These are phyloP conservation scores for Phaeotremella fagi DNA, from an alignment of 768 basidiomycete species.

Conservation along the genomic window DNA sequence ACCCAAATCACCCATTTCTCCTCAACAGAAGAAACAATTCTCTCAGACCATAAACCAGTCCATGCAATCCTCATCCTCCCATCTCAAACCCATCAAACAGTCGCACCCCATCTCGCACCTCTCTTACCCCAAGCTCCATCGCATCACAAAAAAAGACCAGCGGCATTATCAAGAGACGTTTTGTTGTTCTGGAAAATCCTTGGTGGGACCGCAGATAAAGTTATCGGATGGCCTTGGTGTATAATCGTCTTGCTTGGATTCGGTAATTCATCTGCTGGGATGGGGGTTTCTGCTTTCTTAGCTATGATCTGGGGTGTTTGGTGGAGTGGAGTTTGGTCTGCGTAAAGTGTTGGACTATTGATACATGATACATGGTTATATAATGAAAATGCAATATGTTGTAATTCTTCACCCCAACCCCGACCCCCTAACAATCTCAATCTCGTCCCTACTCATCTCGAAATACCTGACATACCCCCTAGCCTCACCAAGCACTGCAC, in stretches of 20 bases:
- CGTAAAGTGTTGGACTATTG: background rate
- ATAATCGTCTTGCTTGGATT: slow-evolving; percentile 68
- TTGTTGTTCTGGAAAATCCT: slow-evolving; percentile 50
- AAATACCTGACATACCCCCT: slow-evolving; percentile 32
- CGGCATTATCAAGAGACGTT: slow-evolving; percentile 20
- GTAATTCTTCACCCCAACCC: background rate
- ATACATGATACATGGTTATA: no score
- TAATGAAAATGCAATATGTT: no score
- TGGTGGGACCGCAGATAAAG: slow-evolving; percentile 66
- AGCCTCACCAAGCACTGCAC: slow-evolving; percentile 1
- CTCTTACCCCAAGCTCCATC: slow-evolving; percentile 51
- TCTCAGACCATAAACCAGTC: slow-evolving; percentile 94
- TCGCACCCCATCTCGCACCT: slow-evolving; percentile 32
- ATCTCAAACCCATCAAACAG: slow-evolving; percentile 36
- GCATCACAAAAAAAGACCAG: slow-evolving; percentile 22
- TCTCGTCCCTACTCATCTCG: slow-evolving; percentile 9
- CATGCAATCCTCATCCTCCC: slow-evolving; percentile 65
- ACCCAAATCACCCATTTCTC: slow-evolving; percentile 49
- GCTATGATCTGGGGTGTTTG: slow-evolving; percentile 41
- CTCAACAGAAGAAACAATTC: slow-evolving; percentile 56
- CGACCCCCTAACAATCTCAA: slow-evolving; percentile 1
- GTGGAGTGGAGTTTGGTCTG: slow-evolving; percentile 25
- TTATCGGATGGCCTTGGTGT: slow-evolving; percentile 77
- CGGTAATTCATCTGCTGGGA: slow-evolving; percentile 53
- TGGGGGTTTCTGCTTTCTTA: slow-evolving; percentile 33